Base-by-base conservation (phyloP, 805 yeast species). In the Babjeviella inositovora region DNA sequence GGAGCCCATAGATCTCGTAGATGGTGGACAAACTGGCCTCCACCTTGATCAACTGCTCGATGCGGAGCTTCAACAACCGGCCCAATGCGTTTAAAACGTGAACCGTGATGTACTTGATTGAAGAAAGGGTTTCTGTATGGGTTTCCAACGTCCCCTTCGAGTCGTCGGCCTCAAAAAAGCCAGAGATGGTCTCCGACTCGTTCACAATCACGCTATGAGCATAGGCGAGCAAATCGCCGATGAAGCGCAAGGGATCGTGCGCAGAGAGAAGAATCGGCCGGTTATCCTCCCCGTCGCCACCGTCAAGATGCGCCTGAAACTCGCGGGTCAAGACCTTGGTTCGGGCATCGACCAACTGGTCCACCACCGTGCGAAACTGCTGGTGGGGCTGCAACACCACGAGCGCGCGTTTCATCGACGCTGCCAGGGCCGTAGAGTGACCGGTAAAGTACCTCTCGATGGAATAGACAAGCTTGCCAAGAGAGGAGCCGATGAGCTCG, bases 221-320 rank as follows among this genome's bases (percentile, higher is more conserved):
- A 53, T 77, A 79, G 0, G 97, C 97, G 18, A 90, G 50, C 15
- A 90, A 59, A 41, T 84, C 95, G 13, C 96, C 93, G 10, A 81
- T 55, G 32, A 72, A 85, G 26, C 94, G 57, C 13, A 71, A 55
- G 2, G 95, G 79, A 41, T 87, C 94, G 41, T 76, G 76, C 0
- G 79, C 73, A 6, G 74, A 64, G 20, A 74, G 47, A 15, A 68
- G 60, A 12, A 81, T 54, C 1, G 84, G 77, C 26, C 61, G 38
- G 13, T 22, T 22, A 24, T 35, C 19, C 14, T 33, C 12, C 31
- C 27, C 17, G 21, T 27, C 12, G 25, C 23, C 21, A 3, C 18
- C n/a, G n/a, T n/a, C n/a, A n/a, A n/a, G n/a, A n/a, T n/a, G n/a
- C n/a, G n/a, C n/a, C n/a, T n/a, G n/a, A n/a, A n/a, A n/a, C n/a